Conservation (phyloP, 345 rosid species). For the Dipteronia sinensis region DNA sequence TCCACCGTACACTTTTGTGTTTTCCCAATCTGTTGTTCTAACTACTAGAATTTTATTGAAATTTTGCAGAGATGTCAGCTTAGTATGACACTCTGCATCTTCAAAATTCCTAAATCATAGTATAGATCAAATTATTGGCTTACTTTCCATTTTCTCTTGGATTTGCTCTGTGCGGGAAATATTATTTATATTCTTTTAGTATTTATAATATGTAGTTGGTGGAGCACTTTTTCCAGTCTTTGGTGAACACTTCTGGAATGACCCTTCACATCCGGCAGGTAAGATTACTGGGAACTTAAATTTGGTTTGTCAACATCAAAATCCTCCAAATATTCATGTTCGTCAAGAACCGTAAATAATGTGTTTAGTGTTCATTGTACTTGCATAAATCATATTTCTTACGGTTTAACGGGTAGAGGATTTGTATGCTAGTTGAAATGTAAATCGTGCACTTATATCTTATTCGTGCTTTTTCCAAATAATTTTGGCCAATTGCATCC, state of each 20-base stretch:
- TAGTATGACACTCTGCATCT: conserved; percentile 4
- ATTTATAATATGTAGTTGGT: conserved; percentile 59
- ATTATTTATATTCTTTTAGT: background rate
- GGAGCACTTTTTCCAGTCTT: conserved; percentile 93
- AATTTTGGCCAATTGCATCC: background rate
- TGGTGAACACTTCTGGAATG: conserved; percentile 94
- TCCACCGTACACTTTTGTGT: background rate
- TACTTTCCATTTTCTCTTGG: conserved; percentile 1
- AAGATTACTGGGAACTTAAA: conserved; percentile 14
- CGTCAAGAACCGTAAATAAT: background rate
- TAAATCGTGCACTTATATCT: background rate
- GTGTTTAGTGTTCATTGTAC: background rate
- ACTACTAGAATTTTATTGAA: background rate
- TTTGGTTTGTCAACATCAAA: conserved; percentile 5
- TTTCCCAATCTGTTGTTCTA: background rate
- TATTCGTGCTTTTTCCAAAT: background rate
- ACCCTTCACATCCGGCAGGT: conserved; percentile 96
- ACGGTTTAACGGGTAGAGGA: background rate
- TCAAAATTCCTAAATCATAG: background rate
- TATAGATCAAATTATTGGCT: background rate
- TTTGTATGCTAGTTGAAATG: background rate
- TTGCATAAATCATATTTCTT: background rate
- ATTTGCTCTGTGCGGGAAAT: background rate
- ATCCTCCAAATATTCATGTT: background rate
- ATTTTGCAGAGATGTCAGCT: background rate